Conservation (phyloP, 345 rosid species). For the Eucalyptus melliodora region DNA sequence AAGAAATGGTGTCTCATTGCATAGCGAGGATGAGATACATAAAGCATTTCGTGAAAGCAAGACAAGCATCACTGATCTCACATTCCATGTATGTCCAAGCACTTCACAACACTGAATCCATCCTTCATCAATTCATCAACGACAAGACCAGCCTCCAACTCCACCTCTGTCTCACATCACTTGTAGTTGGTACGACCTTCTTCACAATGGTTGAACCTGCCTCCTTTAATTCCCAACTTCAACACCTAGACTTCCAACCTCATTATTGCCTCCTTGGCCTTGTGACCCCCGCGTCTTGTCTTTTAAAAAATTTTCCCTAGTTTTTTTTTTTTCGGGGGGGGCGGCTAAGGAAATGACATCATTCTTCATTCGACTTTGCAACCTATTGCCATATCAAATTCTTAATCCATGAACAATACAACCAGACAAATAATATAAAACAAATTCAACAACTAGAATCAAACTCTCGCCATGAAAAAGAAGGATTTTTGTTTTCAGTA, state of each 20-base stretch:
- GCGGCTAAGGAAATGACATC: no score
- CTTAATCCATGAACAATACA: no score
- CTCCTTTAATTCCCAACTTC: background rate
- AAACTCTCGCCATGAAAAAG: no score
- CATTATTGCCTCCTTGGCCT: conserved; percentile 27
- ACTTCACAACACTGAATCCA: background rate
- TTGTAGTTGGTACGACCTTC: background rate
- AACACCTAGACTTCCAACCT: conserved; percentile 53
- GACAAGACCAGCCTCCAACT: background rate
- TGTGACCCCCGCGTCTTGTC: conserved; percentile 3
- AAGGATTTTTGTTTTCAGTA: background rate
- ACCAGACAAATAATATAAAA: no score
- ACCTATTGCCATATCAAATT: no score
- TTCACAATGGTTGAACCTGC: background rate
- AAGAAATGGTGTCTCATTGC: no score
- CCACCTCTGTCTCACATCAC: background rate
- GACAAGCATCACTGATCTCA: background rate
- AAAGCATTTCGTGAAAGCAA: background rate
- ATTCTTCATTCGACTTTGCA: no score
- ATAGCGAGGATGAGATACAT: background rate
- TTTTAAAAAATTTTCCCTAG: background rate
- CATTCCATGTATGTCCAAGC: background rate
- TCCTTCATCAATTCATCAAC: background rate
- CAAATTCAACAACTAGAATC: no score
- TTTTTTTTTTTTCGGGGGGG: no score